These are phyloP conservation scores for Begonia loranthoides DNA, from an alignment of 306 rosid species.

Conservation along the genomic window DNA sequence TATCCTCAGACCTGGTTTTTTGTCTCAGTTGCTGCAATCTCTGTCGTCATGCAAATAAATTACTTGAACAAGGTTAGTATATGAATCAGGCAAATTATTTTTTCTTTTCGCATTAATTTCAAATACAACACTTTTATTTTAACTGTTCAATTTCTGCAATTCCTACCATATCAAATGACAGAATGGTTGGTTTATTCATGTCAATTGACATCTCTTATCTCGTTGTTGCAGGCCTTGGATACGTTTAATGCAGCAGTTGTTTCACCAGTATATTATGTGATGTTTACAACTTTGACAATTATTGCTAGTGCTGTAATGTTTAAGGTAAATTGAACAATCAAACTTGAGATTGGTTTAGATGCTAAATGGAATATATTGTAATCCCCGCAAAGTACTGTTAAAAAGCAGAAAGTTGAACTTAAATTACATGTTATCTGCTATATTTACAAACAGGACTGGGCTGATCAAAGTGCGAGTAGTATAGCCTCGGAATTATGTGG, in stretches of 20 bases:
- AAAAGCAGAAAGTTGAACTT: not conserved
- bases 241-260: slow-evolving; percentile 71
- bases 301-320: slow-evolving; percentile 86
- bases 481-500: slow-evolving; percentile 89
- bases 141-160: not conserved
- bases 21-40: slow-evolving; percentile 55
- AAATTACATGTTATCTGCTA: slow-evolving; percentile 9
- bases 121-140: not conserved
- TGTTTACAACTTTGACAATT: slow-evolving; percentile 88
- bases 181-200: not conserved
- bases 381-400: not conserved
- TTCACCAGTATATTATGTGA: slow-evolving; percentile 83
- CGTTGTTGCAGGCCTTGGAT: slow-evolving; percentile 67
- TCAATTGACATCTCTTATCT: not conserved
- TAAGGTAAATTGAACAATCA: slow-evolving; percentile 35
- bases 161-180: not conserved
- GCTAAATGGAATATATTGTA: not conserved
- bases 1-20: slow-evolving; percentile 97
- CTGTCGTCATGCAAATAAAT: slow-evolving; percentile 79
- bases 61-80: slow-evolving; percentile 85
- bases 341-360: not conserved
- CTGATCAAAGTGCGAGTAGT: slow-evolving; percentile 64
- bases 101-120: not conserved
- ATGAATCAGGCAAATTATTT: not conserved
- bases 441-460: slow-evolving; percentile 66